phyloP scores from a whole-genome alignment of 257 asterid genomes.

The Echium plantagineum region DNA sequence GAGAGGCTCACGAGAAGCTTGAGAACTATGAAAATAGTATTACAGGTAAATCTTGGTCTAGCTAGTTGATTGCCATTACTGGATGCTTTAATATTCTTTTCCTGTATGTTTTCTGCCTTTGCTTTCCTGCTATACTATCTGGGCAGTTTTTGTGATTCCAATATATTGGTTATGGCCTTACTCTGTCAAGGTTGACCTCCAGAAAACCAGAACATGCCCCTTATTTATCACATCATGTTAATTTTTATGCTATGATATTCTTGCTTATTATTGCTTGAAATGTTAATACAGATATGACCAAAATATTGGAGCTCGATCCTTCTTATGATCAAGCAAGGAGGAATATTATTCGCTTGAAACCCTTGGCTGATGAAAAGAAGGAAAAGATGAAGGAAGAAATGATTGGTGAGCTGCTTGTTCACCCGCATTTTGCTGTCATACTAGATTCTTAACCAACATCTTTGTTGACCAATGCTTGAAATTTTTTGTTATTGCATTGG shows the following conservation, averaged over 20 bases:
- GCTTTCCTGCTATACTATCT: background rate
- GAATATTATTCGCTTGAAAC: conserved; percentile 56
- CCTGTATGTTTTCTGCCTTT: background rate
- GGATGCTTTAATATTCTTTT: background rate
- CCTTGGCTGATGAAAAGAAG: conserved; percentile 86
- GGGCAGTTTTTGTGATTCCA: background rate
- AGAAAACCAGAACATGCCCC: too few relatives aligned
- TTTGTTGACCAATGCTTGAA: too few relatives aligned
- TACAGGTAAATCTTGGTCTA: conserved; percentile 35
- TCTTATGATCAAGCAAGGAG: conserved; percentile 74
- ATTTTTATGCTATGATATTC: background rate
- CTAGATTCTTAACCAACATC: too few relatives aligned
- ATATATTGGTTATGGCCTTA: too few relatives aligned
- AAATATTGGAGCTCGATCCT: conserved; percentile 70
- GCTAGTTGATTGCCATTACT: background rate
- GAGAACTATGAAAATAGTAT: conserved; percentile 83
- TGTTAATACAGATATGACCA: conserved; percentile 54
- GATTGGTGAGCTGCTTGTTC: conserved; percentile 49
- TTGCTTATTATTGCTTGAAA: conserved; percentile 1
- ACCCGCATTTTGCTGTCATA: too few relatives aligned
- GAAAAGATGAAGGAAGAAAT: conserved; percentile 97
- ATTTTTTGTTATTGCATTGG: background rate
- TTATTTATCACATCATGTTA: background rate
- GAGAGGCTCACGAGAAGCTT: conserved; percentile 80
- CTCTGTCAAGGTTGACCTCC: too few relatives aligned